Conservation (phyloP, 2,329 filamentous ascomycete species). For the Diaporthe australafricana region DNA sequence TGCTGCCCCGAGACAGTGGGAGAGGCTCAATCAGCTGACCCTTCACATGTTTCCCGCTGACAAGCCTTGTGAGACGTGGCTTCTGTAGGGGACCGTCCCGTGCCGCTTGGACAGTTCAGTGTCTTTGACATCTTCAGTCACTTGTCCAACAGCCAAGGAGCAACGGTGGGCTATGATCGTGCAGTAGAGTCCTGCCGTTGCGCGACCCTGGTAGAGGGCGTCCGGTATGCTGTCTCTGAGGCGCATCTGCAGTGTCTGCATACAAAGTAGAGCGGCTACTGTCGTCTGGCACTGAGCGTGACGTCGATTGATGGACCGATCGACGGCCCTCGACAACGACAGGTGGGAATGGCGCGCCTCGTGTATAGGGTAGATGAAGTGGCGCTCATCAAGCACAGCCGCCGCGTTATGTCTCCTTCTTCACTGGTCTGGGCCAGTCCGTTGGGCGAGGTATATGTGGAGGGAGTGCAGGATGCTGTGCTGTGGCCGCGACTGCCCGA, state of each 20-base stretch:
- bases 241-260: slow-evolving; percentile 2
- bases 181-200: background rate
- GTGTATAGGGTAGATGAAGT: slow-evolving; percentile 1
- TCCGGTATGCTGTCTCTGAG: slow-evolving; percentile 1
- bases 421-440: slow-evolving; percentile 6
- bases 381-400: background rate
- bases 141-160: background rate
- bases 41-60: slow-evolving; percentile 12
- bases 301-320: background rate
- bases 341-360: slow-evolving; percentile 2
- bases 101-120: background rate
- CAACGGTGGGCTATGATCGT: background rate
- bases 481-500: slow-evolving; percentile 8
- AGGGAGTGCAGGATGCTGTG: slow-evolving; percentile 25
- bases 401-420: background rate
- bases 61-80: slow-evolving; percentile 1
- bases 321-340: slow-evolving; percentile 5
- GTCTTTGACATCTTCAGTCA: slow-evolving; percentile 6
- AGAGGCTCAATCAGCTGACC: slow-evolving; percentile 2
- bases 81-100: slow-evolving; percentile 5
- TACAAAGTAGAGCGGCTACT: background rate
- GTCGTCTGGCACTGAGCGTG: background rate
- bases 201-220: background rate
- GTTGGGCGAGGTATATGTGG: background rate
- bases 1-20: slow-evolving; percentile 3